Conservation (phyloP, 805 yeast species). For the Yamadazyma akitaensis region DNA sequence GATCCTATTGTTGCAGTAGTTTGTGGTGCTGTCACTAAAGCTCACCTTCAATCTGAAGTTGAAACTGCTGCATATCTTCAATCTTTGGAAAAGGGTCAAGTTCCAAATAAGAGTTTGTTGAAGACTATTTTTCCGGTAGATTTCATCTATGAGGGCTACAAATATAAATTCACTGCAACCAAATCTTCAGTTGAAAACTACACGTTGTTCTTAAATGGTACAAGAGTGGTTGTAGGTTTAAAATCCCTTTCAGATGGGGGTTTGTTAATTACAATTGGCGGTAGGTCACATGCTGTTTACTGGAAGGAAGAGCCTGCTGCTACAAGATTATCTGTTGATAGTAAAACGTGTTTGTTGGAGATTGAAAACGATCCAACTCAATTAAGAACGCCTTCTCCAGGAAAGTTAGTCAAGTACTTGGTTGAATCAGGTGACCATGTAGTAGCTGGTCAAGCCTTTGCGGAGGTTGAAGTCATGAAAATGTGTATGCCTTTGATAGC, state of each 20-base stretch:
- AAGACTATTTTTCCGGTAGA: slow-evolving; percentile 90
- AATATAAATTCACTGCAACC: slow-evolving; percentile 94
- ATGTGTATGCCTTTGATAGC: slow-evolving; percentile 98
- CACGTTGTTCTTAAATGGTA: slow-evolving; percentile 90
- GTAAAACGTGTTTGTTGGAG: slow-evolving; percentile 91
- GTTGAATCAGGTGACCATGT: slow-evolving; percentile 96
- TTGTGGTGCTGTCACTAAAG: slow-evolving; percentile 98
- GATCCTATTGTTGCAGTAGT: slow-evolving; percentile 86
- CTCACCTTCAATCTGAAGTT: slow-evolving; percentile 73
- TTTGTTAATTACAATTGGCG: slow-evolving; percentile 78
- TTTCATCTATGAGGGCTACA: slow-evolving; percentile 89
- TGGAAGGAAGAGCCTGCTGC: slow-evolving; percentile 98
- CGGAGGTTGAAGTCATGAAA: slow-evolving; percentile 99
- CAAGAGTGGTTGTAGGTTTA: slow-evolving; percentile 83
- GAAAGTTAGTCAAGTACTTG: slow-evolving; percentile 88
- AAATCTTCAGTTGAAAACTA: slow-evolving; percentile 82
- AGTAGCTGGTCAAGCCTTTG: slow-evolving; percentile 86
- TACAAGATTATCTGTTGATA: slow-evolving; percentile 90
- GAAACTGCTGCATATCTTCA: slow-evolving; percentile 64
- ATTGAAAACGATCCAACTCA: slow-evolving; percentile 98
- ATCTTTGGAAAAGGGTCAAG: slow-evolving; percentile 94
- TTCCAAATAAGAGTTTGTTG: slow-evolving; percentile 75
- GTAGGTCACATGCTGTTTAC: slow-evolving; percentile 91
- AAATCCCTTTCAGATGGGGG: slow-evolving; percentile 95
- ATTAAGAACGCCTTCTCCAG: slow-evolving; percentile 97